phyloP scores from a whole-genome alignment of 139 green algal species.

The Trebouxia sp. region DNA sequence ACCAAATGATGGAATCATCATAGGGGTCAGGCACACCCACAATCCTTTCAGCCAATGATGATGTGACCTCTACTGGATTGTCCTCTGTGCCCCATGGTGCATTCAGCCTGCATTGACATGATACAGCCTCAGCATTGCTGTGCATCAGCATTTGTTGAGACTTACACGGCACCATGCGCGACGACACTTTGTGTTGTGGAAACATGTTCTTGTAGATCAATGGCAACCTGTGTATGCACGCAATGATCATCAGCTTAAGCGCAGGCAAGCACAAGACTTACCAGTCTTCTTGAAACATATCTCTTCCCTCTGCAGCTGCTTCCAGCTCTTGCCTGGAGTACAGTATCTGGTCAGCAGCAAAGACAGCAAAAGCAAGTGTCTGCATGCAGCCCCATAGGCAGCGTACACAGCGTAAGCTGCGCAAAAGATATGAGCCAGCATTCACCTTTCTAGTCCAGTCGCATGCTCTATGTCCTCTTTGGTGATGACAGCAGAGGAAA shows the following conservation, averaged over 20 bases:
- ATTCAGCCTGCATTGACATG: slow-evolving; percentile 67
- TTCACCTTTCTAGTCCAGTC: slow-evolving; percentile 59
- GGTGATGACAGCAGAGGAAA: slow-evolving; percentile 18
- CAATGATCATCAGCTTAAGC: neutral
- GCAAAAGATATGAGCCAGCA: neutral
- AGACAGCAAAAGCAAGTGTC: neutral
- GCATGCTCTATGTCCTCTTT: slow-evolving; percentile 53
- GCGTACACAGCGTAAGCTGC: neutral
- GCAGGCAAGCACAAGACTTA: slow-evolving; percentile 18
- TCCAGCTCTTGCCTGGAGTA: slow-evolving; percentile 59
- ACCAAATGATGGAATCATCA: slow-evolving; percentile 69
- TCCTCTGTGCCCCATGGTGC: slow-evolving; percentile 68
- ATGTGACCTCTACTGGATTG: slow-evolving; percentile 71
- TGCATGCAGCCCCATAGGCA: neutral
- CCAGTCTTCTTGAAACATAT: slow-evolving; percentile 71
- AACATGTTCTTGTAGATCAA: neutral
- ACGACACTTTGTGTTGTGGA: neutral
- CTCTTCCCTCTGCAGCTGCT: slow-evolving; percentile 47
- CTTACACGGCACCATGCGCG: neutral
- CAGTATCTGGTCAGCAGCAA: neutral
- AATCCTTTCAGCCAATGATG: slow-evolving; percentile 55
- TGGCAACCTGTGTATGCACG: neutral
- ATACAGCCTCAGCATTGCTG: neutral
- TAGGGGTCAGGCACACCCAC: slow-evolving; percentile 77
- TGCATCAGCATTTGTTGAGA: neutral